Conservation (phyloP, 345 rosid species). For the Erucastrum elatum region DNA sequence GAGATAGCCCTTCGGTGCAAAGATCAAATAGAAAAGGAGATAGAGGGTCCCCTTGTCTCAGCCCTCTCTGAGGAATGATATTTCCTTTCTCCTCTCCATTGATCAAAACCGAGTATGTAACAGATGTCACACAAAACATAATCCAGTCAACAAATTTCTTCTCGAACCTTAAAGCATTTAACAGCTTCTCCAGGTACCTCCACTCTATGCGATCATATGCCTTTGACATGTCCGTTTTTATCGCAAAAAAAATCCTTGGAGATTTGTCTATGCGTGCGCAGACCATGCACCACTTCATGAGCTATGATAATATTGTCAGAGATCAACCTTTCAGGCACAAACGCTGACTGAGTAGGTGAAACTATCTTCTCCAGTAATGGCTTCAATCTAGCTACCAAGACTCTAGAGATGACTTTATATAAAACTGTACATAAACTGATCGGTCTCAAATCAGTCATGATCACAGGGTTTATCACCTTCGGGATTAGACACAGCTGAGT, state of each 20-base stretch:
- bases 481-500: not conserved
- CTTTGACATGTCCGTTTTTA: not conserved
- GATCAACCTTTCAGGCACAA: not conserved
- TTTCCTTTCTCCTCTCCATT: not conserved
- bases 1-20: not conserved
- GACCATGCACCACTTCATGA: not conserved
- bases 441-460: not conserved
- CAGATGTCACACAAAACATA: not conserved
- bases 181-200: not conserved
- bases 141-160: not conserved
- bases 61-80: not conserved
- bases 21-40: not conserved
- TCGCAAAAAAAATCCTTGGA: not conserved
- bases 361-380: not conserved
- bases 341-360: not conserved
- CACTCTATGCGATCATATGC: not conserved
- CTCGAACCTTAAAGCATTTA: not conserved
- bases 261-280: not conserved
- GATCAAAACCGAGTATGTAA: not conserved
- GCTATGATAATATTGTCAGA: not conserved
- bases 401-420: not conserved
- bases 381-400: not conserved
- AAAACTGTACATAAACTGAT: not conserved
- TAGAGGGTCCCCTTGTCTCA: not conserved
- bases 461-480: not conserved